Evolutionary conservation across 2,329 filamentous ascomycete species (phyloP).

Genomic region (Cladorrhinum sp.): DNA sequence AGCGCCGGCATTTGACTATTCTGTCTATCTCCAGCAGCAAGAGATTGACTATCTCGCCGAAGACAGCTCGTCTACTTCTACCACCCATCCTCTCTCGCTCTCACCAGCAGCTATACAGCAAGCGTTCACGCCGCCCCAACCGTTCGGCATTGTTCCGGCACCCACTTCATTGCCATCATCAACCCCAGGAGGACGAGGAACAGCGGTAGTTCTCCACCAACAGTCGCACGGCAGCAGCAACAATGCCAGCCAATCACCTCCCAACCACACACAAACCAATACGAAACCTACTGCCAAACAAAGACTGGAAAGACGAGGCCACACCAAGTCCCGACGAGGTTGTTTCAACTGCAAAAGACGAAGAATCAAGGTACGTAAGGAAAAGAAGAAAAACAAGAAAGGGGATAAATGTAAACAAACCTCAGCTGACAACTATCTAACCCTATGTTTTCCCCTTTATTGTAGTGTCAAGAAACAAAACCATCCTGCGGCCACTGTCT

Average conservation of each 20-base stretch:
- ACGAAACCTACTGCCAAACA: slow-evolving; percentile 30
- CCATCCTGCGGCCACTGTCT: slow-evolving; percentile 62
- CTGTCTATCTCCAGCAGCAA: slow-evolving; percentile 36
- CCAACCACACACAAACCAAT: not conserved
- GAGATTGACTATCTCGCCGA: slow-evolving; percentile 29
- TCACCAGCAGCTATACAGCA: not conserved
- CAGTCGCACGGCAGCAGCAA: not conserved
- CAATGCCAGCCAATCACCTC: not conserved
- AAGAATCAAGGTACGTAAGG: slow-evolving; percentile 57
- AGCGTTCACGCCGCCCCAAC: not conserved
- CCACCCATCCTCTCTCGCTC: slow-evolving; percentile 30
- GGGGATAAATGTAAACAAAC: not conserved
- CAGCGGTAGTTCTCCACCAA: not conserved
- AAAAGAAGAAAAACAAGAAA: no score
- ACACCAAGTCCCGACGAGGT: slow-evolving; percentile 63
- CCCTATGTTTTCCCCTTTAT: no score
- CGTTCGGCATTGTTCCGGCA: not conserved
- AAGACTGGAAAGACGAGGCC: slow-evolving; percentile 55
- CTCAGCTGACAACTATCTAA: no score
- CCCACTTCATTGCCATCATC: not conserved
- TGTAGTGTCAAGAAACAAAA: slow-evolving; percentile 62
- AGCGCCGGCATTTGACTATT: slow-evolving; percentile 39
- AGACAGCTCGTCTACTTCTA: slow-evolving; percentile 28
- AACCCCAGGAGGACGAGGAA: not conserved
- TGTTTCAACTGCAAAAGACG: slow-evolving; percentile 67